Conservation (phyloP, 108 stramenopile genomes). For the Nitzschia inconspicua region DNA sequence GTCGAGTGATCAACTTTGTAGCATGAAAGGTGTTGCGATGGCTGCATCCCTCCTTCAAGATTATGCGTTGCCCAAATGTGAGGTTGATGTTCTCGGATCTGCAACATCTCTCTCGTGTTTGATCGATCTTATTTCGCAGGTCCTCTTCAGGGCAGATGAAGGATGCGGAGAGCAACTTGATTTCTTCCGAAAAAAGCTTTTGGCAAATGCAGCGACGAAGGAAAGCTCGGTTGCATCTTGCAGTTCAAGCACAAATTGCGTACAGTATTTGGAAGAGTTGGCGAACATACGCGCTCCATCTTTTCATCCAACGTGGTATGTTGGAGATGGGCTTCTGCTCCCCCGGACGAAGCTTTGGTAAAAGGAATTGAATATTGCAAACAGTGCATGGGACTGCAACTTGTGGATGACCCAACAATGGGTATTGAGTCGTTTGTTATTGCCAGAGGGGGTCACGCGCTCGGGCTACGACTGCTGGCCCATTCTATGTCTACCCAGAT, state of each 20-base stretch:
- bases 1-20: not conserved
- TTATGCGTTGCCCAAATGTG: constrained; percentile 39
- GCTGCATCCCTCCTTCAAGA: constrained; percentile 61
- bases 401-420: constrained; percentile 24
- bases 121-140: constrained; percentile 50
- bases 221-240: constrained; percentile 12
- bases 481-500: constrained; percentile 28
- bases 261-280: not conserved
- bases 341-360: constrained; percentile 54
- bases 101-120: constrained; percentile 41
- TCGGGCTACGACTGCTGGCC: constrained; percentile 51
- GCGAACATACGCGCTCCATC: constrained; percentile 18
- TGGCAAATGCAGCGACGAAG: constrained; percentile 10
- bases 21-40: constrained; percentile 27
- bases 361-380: constrained; percentile 48
- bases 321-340: constrained; percentile 83
- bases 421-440: constrained; percentile 42
- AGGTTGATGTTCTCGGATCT: constrained; percentile 23
- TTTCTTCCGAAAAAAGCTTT: constrained; percentile 29
- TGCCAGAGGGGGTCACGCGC: constrained; percentile 58
- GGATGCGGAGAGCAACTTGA: constrained; percentile 72
- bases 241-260: not conserved
- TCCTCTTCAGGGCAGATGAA: constrained; percentile 58
- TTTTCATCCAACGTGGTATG: constrained; percentile 74
- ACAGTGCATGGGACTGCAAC: constrained; percentile 27